phyloP scores from a whole-genome alignment of 257 asterid genomes.

The Solanum virginianum region DNA sequence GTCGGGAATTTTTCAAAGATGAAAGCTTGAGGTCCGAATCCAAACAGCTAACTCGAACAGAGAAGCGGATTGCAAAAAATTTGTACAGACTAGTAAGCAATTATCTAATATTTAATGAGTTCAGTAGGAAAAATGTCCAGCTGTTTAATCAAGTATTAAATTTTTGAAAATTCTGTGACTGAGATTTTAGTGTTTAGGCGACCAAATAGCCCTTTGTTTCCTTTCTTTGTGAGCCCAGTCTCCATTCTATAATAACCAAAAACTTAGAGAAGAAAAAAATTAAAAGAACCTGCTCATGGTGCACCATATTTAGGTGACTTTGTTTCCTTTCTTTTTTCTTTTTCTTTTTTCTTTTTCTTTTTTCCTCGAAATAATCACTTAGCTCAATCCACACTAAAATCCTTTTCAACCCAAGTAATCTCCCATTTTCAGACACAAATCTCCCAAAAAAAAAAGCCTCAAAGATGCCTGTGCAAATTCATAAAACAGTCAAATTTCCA shows the following conservation, averaged over 20 bases:
- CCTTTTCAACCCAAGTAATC: background rate
- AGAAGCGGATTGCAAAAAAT: background rate
- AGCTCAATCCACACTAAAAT: background rate
- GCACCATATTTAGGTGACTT: background rate
- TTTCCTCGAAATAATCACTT: background rate
- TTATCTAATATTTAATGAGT: background rate
- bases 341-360: background rate
- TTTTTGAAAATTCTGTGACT: background rate
- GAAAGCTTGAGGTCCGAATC: background rate
- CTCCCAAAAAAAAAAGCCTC: background rate
- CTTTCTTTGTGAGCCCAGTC: background rate
- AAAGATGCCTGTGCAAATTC: background rate
- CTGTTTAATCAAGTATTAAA: background rate
- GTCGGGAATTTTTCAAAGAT: background rate
- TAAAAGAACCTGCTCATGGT: background rate
- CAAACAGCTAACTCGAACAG: background rate
- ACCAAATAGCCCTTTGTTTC: background rate
- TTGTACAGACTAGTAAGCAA: background rate
- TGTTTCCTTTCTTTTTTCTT: background rate
- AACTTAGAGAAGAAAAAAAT: background rate
- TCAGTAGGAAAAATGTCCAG: background rate
- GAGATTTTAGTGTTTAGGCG: background rate
- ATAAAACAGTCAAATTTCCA: background rate
- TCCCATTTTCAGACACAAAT: background rate
- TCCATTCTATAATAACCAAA: background rate